A percentile compares a stretch with the other conserved stretches of the same genome.
Conservation (phyloP, 2,329 filamentous ascomycete genomes). For the Calonectria naviculata region DNA sequence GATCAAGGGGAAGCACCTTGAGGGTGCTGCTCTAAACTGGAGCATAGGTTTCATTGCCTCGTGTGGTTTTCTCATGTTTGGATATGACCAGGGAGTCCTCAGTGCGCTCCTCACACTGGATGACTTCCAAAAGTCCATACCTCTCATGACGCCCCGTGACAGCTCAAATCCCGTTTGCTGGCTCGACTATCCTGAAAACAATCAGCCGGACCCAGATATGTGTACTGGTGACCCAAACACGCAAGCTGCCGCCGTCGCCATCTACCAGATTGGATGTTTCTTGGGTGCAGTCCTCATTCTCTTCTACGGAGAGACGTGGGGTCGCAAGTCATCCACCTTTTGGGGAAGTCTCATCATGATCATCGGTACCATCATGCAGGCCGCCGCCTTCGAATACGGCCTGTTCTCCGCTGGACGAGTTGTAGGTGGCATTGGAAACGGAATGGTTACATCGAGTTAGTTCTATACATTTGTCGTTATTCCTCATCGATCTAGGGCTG, state of each 20-base stretch:
- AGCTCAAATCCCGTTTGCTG: neutral
- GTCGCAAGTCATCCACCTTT: conserved; percentile 45
- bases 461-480: neutral
- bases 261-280: neutral
- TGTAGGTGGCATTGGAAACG: neutral
- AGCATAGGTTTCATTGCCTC: conserved; percentile 42
- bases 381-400: neutral
- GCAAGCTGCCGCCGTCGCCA: neutral
- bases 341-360: conserved; percentile 46
- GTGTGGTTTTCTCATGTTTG: conserved; percentile 44
- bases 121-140: neutral
- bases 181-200: neutral
- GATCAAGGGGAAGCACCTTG: conserved; percentile 30
- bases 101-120: conserved; percentile 10
- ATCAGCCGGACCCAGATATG: neutral
- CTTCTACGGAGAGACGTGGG: conserved; percentile 44
- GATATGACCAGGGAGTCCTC: conserved; percentile 44
- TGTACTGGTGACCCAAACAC: neutral
- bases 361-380: conserved; percentile 38
- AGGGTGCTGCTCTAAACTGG: conserved; percentile 38
- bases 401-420: neutral
- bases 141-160: neutral
- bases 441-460: neutral
- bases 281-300: conserved; percentile 43
- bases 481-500: neutral